Conservation (phyloP, 2,329 filamentous ascomycete genomes). For the Pseudocercospora crystallina region DNA sequence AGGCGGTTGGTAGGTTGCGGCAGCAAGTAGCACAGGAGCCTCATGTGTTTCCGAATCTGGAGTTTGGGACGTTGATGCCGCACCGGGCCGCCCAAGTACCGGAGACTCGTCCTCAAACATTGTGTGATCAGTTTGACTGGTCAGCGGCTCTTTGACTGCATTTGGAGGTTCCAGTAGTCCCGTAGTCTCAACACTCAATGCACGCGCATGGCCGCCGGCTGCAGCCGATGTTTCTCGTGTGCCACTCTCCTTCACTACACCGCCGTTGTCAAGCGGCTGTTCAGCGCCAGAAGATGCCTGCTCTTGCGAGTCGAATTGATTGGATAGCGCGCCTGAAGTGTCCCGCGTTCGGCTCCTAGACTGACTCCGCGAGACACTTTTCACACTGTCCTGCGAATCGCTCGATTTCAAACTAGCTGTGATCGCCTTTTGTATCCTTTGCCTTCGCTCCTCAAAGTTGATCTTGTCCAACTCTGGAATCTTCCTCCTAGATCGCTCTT, state of each 20-base stretch:
- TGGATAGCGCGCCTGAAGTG: background rate
- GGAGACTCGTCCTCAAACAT: slow-evolving; percentile 61
- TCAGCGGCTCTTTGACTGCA: slow-evolving; percentile 29
- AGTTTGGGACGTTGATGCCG: slow-evolving; percentile 11
- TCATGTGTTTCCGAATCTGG: slow-evolving; percentile 11
- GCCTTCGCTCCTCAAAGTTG: slow-evolving; percentile 79
- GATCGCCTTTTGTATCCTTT: slow-evolving; percentile 81
- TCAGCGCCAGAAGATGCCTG: too few species aligned
- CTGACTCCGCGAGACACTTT: slow-evolving; percentile 24
- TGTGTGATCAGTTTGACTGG: slow-evolving; percentile 39
- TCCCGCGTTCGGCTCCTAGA: slow-evolving; percentile 19
- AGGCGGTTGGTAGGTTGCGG: slow-evolving; percentile 27
- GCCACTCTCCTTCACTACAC: too few species aligned
- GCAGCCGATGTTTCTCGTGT: too few species aligned
- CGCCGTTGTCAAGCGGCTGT: too few species aligned
- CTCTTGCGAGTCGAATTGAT: too few species aligned
- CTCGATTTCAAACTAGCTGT: slow-evolving; percentile 77
- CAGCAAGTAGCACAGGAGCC: slow-evolving; percentile 22
- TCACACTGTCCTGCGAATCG: slow-evolving; percentile 45
- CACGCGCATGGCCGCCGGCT: slow-evolving; percentile 2
- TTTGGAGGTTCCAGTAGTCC: slow-evolving; percentile 16
- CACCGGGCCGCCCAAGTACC: slow-evolving; percentile 56
- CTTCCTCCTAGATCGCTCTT: slow-evolving; percentile 39
- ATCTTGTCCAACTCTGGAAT: slow-evolving; percentile 70
- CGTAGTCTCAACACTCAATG: slow-evolving; percentile 30